Conservation (phyloP, 2,329 filamentous ascomycete species). For the Paecilomyces formosus region DNA sequence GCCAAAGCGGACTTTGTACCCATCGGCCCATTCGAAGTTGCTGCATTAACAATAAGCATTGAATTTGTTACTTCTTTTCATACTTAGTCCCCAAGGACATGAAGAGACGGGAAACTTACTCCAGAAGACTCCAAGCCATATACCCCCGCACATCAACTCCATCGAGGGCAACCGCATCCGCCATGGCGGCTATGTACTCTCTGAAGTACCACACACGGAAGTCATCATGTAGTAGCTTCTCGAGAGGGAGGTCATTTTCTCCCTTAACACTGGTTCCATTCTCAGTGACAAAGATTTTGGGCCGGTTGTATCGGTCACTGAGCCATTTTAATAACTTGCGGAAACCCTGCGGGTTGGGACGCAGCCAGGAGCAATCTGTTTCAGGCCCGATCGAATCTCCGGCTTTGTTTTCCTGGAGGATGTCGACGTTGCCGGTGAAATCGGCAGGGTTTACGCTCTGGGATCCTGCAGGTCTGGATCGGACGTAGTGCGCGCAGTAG, state of each 20-base stretch:
- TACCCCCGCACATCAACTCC: conserved; percentile 74
- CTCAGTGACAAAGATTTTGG: conserved; percentile 81
- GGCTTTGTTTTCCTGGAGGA: conserved; percentile 61
- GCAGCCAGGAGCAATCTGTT: conserved; percentile 76
- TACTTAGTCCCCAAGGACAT: not conserved
- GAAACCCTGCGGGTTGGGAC: conserved; percentile 69
- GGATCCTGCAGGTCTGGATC: conserved; percentile 51
- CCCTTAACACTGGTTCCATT: conserved; percentile 79
- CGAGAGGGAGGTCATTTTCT: conserved; percentile 66
- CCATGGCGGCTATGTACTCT: conserved; percentile 69
- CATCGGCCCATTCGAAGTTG: conserved; percentile 90
- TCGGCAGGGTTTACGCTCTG: conserved; percentile 54
- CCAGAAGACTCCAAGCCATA: conserved; percentile 81
- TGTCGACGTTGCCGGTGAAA: conserved; percentile 68
- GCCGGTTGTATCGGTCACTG: conserved; percentile 65
- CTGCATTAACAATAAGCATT: conserved; percentile 24
- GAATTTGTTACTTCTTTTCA: too few species aligned
- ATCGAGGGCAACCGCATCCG: conserved; percentile 61
- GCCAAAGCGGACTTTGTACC: conserved; percentile 79
- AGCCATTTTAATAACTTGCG: conserved; percentile 70
- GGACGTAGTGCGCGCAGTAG: conserved; percentile 84
- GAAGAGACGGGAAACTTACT: conserved; percentile 45
- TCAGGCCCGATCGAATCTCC: conserved; percentile 71
- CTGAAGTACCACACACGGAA: conserved; percentile 75
- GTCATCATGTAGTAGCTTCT: conserved; percentile 70